Conservation (phyloP, 495 filamentous ascomycete species). For the Trichoderma virens region DNA sequence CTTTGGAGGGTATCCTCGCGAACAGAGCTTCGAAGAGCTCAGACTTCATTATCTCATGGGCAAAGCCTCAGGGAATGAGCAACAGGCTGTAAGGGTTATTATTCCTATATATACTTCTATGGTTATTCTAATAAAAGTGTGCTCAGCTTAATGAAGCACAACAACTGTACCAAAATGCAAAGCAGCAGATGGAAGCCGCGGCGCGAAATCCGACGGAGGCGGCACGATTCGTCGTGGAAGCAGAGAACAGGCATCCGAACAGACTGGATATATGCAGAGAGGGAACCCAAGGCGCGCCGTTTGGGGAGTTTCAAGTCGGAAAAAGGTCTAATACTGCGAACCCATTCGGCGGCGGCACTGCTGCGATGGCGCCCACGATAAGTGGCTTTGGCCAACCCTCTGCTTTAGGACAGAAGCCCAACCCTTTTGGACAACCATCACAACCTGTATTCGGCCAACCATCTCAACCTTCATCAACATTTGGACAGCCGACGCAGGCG, state of each 20-base stretch:
- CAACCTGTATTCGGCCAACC: slow-evolving; percentile 33
- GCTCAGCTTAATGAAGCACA: slow-evolving; percentile 54
- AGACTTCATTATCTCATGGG: slow-evolving; percentile 59
- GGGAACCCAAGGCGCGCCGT: slow-evolving; percentile 23
- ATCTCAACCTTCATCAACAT: slow-evolving; percentile 24
- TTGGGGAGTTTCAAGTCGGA: slow-evolving; percentile 19
- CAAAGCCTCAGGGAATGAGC: slow-evolving; percentile 48
- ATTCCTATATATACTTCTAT: not conserved
- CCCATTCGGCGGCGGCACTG: slow-evolving; percentile 23
- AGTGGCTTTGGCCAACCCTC: slow-evolving; percentile 38
- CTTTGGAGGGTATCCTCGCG: slow-evolving; percentile 68
- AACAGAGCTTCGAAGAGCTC: slow-evolving; percentile 80
- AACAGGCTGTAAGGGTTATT: slow-evolving; percentile 46
- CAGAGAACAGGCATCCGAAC: slow-evolving; percentile 69
- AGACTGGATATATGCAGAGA: slow-evolving; percentile 61
- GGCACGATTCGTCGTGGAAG: slow-evolving; percentile 60
- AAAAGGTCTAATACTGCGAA: slow-evolving; percentile 11
- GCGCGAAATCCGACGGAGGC: slow-evolving; percentile 63
- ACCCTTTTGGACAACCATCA: slow-evolving; percentile 30
- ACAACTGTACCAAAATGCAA: slow-evolving; percentile 46
- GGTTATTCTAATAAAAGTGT: slow-evolving; percentile 8
- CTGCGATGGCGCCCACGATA: slow-evolving; percentile 11
- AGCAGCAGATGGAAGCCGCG: slow-evolving; percentile 60
- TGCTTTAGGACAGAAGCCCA: slow-evolving; percentile 31
- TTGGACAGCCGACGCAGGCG: slow-evolving; percentile 26